Base-by-base conservation (phyloP, 1,284 basidiomycete genomes). In the Baeospora myosura region DNA sequence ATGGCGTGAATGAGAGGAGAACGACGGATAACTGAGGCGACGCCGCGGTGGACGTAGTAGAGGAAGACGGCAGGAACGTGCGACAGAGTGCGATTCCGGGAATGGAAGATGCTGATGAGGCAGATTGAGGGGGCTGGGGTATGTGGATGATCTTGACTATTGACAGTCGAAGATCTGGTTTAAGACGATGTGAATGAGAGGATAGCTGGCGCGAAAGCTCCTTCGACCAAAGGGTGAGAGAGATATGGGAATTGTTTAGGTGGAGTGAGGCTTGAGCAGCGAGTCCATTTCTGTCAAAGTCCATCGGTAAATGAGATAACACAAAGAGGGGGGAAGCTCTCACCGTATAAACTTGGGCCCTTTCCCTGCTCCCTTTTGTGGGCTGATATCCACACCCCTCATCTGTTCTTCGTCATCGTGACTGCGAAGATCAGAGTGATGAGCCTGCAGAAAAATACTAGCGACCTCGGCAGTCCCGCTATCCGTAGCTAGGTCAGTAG, bases 141-240 rank as follows among this genome's bases (percentile, higher is more conserved):
- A 40, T 11, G 38, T 58, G 52, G 4, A 57, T 38, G 12, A 61
- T 51, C 31, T 55, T 52, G 11, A 53, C 22, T 18, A 62, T 55
- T 28, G 40, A 46, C 11, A 61, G 35, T n/a, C 53, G 54, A 14
- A 60, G 42, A 41, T 60, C 57, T 16, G 58, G 47, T 5, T 38
- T 52, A 16, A 52, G 22, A 11, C 41, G 41, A 25, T 33, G 42
- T 12, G 46, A 38, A 20, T 47, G 41, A 20, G 48, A 18, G 22
- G 36, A 34, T 49, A 43, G 20, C 30, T 38, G 28, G 28, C 46
- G 45, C 36, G 61, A 58, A 20, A 56, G 54, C 38, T 69, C 67
- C 40, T 59, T 63, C 38, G 64, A 59, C 70, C 70, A 72, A 10
- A 73, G 57, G 4, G 56, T 48, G 1, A 69, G 56, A 21, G 62